These are phyloP conservation scores for Pseudogymnoascus destructans DNA, from an alignment of 2,329 filamentous ascomycete species.

Conservation along the genomic window DNA sequence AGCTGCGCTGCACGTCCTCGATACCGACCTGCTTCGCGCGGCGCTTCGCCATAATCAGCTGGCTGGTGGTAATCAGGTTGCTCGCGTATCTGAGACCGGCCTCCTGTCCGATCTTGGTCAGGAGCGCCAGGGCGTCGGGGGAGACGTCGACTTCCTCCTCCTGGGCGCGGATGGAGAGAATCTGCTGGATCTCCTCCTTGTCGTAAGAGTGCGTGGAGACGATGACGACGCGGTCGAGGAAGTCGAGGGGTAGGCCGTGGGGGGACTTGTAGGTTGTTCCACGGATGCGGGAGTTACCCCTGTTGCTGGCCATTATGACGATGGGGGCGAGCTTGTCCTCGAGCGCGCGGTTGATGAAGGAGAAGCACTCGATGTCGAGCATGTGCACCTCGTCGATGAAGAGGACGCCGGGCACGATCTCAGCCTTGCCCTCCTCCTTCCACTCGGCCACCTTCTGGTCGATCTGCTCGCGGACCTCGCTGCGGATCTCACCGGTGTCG, in stretches of 20 bases:
- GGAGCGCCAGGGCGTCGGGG: slow-evolving; percentile 75
- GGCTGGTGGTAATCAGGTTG: slow-evolving; percentile 91
- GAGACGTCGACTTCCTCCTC: slow-evolving; percentile 93
- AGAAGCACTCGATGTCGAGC: slow-evolving; percentile 98
- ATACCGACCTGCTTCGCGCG: slow-evolving; percentile 71
- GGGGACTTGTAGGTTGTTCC: slow-evolving; percentile 89
- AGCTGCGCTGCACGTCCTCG: slow-evolving; percentile 86
- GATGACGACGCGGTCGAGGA: slow-evolving; percentile 90
- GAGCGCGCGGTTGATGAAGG: slow-evolving; percentile 91
- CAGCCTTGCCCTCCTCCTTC: slow-evolving; percentile 98
- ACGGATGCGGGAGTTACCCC: slow-evolving; percentile 79
- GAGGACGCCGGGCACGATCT: slow-evolving; percentile 90
- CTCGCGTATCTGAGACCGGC: slow-evolving; percentile 89
- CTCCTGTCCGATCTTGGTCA: slow-evolving; percentile 93
- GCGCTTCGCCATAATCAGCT: slow-evolving; percentile 76
- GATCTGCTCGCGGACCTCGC: slow-evolving; percentile 96
- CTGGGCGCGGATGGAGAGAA: slow-evolving; percentile 79
- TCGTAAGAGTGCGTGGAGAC: slow-evolving; percentile 83
- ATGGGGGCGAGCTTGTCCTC: slow-evolving; percentile 92
- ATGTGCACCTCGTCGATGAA: slow-evolving; percentile 99
- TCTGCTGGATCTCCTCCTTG: slow-evolving; percentile 78
- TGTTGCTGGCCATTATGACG: slow-evolving; percentile 98
- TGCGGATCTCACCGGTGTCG: slow-evolving; percentile 94
- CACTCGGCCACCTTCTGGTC: slow-evolving; percentile 98
- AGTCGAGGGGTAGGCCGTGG: slow-evolving; percentile 88